Percentiles rank a stretch among this genome's conserved stretches.
These are phyloP conservation scores for Claviceps pazoutovae DNA, from an alignment of 2,329 filamentous ascomycete species.

Conservation along the genomic window DNA sequence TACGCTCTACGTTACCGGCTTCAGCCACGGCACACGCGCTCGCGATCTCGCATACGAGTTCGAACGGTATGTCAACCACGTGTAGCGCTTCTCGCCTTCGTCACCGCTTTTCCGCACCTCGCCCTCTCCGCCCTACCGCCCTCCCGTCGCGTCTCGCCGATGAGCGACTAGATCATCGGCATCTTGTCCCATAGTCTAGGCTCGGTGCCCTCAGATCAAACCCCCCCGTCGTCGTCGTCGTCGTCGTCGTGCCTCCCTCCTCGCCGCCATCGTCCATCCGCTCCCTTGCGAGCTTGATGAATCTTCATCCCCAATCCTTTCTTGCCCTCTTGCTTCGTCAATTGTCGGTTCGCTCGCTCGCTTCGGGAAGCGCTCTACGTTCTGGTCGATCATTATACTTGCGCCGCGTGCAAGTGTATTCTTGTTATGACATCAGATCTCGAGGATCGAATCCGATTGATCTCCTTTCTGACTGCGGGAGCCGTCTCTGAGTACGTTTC, in stretches of 20 bases:
- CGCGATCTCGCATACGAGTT: constrained; percentile 99
- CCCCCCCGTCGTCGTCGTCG: constrained; percentile 4
- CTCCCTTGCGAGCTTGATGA: neutral
- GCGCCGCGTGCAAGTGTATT: constrained; percentile 10
- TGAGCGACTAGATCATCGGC: constrained; percentile 13
- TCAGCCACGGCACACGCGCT: constrained; percentile 95
- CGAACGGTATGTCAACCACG: constrained; percentile 88
- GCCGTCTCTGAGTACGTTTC: constrained; percentile 1
- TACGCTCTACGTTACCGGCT: constrained; percentile 97
- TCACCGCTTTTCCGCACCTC: constrained; percentile 22
- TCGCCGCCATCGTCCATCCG: constrained; percentile 5
- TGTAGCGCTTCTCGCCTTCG: constrained; percentile 25
- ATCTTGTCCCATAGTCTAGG: constrained; percentile 14
- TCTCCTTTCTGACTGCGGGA: neutral
- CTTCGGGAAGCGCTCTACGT: constrained; percentile 14
- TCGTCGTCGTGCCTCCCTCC: constrained; percentile 13
- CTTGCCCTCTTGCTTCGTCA: constrained; percentile 10
- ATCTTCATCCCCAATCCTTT: constrained; percentile 7
- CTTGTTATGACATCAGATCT: constrained; percentile 5
- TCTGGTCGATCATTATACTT: constrained; percentile 12
- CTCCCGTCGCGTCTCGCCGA: constrained; percentile 18
- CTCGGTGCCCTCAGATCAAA: constrained; percentile 6
- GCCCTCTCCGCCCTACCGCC: constrained; percentile 29
- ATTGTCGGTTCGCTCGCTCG: constrained; percentile 16
- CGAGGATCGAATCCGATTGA: constrained; percentile 2